Evolutionary conservation across 257 asterid species (phyloP).

Genomic region (Osmanthus fragrans): DNA sequence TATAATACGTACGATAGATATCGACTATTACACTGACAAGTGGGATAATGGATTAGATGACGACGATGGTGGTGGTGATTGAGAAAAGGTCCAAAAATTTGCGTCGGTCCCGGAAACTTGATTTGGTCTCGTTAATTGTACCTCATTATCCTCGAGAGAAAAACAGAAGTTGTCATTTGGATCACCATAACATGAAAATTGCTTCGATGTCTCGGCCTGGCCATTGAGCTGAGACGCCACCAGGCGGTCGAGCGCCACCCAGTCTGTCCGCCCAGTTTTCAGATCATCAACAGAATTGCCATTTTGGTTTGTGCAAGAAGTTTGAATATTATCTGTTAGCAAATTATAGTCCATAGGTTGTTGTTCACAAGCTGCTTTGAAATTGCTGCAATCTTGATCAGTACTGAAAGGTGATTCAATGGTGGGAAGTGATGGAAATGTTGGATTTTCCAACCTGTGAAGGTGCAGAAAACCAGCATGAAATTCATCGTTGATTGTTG

Average conservation of each 20-base stretch:
- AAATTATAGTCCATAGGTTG: slow-evolving; percentile 18
- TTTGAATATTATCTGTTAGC: slow-evolving; percentile 7
- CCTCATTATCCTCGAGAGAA: slow-evolving; percentile 40
- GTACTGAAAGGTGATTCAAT: slow-evolving; percentile 6
- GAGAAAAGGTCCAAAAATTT: slow-evolving; percentile 67
- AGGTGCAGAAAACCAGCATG: slow-evolving; percentile 59
- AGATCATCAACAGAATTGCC: slow-evolving; percentile 8
- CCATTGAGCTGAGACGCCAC: slow-evolving; percentile 95
- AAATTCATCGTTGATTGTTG: not conserved
- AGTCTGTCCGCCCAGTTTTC: slow-evolving; percentile 30
- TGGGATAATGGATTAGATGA: slow-evolving; percentile 75
- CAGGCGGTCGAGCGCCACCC: slow-evolving; percentile 75
- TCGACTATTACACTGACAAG: slow-evolving; percentile 49
- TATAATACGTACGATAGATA: not conserved
- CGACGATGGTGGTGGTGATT: slow-evolving; percentile 54
- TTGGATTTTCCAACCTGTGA: slow-evolving; percentile 55
- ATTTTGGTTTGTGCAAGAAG: not conserved
- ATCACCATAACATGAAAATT: slow-evolving; percentile 13
- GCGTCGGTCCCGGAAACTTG: slow-evolving; percentile 41
- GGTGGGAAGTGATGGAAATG: slow-evolving; percentile 20
- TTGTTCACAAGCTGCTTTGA: slow-evolving; percentile 24
- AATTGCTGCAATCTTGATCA: slow-evolving; percentile 27
- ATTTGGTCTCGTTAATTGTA: slow-evolving; percentile 30
- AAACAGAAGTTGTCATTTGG: slow-evolving; percentile 48
- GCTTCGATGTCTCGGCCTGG: slow-evolving; percentile 30